Evolutionary conservation across 1,284 basidiomycete genomes (phyloP).

Genomic region (Ganoderma multipileum): DNA sequence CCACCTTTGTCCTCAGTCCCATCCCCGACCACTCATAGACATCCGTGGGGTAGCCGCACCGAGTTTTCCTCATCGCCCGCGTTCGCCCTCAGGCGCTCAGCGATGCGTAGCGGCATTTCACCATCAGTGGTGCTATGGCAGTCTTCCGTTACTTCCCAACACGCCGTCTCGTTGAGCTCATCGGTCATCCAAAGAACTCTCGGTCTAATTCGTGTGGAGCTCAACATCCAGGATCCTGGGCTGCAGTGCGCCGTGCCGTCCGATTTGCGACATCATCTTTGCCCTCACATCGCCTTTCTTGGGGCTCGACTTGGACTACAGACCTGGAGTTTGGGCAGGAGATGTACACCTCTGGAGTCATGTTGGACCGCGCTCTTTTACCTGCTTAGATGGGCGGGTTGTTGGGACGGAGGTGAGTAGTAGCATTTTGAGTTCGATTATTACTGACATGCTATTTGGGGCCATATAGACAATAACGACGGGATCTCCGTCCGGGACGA

Average conservation of each 20-base stretch:
- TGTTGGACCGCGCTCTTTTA: constrained; percentile 15
- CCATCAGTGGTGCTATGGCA: constrained; percentile 48
- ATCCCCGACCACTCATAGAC: background rate
- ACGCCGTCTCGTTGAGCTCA: constrained; percentile 43
- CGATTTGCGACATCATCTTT: no score
- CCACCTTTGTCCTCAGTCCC: no score
- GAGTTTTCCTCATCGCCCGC: constrained; percentile 47
- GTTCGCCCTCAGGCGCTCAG: constrained; percentile 35
- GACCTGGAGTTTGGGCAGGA: constrained; percentile 16
- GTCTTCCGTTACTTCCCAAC: constrained; percentile 40
- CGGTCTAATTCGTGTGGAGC: constrained; percentile 44
- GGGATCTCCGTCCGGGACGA: constrained; percentile 51
- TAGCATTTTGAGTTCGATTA: background rate
- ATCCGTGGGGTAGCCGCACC: constrained; percentile 27
- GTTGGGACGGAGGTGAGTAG: constrained; percentile 38
- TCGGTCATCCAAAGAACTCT: constrained; percentile 45
- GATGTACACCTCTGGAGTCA: constrained; percentile 12
- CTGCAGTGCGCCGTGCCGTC: no score
- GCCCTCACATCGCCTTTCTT: constrained; percentile 40
- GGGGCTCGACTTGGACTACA: constrained; percentile 25
- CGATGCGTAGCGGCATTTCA: constrained; percentile 48
- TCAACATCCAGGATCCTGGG: no score
- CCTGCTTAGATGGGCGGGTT: constrained; percentile 37
- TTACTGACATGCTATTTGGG: background rate
- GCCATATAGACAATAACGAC: constrained; percentile 45